Base-by-base conservation (phyloP, 176 grass and related monocot species). In the Carex pumila region DNA sequence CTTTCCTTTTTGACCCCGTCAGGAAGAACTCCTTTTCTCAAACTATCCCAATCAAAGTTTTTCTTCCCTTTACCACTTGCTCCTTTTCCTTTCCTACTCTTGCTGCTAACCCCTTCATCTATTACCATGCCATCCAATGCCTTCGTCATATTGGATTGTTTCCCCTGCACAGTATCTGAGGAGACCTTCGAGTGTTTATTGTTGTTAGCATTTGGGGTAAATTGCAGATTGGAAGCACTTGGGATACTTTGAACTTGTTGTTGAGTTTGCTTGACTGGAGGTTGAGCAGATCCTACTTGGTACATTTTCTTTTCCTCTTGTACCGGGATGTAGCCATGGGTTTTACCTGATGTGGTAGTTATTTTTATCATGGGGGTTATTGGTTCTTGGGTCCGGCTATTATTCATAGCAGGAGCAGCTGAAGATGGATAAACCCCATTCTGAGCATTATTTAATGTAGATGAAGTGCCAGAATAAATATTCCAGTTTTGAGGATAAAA, bases 11-110 rank as follows among this genome's bases (percentile, higher is more conserved):
- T 73, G 5, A 17, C 82, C 74, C 32, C 43, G 60, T 88, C 85
- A 50, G 18, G 39, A 81, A 80, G 14, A 54, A 87, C 62, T 86
- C 89, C 90, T 89, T 89, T 91, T 83, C 92, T 88, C 87, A 97
- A 85, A 88, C 82, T 91, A 58, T 97, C 94, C 94, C 94, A 97
- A 83, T 91, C 88, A 91, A 87, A 91, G 45, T 4, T 31, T 83
- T 90, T 91, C 72, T 68, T 90, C 83, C 79, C 81, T 64, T 77
- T 85, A 21, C 71, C 70, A 30, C 82, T 85, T 66, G 61, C 54
- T 80, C 82, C 90, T 54, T 87, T 94, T 69, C 61, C 73, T 79
- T 92, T 97, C 47, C 69, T 34, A 82, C 74, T 82, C 65, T 89
- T 86, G 30, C 32, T 85, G 59, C 34, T 76, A 82, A 85, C 64